phyloP scores from a whole-genome alignment of 2,329 filamentous ascomycete species.

The Xylaria sp. region DNA sequence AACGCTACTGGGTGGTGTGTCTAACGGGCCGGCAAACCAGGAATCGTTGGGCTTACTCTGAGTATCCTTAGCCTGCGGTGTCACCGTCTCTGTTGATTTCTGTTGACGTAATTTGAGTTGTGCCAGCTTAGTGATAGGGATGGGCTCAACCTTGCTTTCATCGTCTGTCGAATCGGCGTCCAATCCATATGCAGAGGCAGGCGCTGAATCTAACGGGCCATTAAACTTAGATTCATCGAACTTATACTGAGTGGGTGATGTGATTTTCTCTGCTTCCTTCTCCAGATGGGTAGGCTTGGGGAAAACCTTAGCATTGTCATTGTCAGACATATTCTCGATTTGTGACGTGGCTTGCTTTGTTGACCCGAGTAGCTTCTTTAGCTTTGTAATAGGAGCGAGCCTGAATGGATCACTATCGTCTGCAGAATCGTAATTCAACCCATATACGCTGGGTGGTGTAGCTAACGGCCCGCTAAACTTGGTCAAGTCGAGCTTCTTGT shows the following conservation, averaged over 20 bases:
- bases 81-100: neutral
- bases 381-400: too few relatives aligned
- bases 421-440: neutral
- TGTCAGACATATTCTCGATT: too few relatives aligned
- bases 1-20: neutral
- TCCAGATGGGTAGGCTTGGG: neutral
- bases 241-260: neutral
- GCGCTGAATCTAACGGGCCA: neutral
- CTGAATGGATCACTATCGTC: neutral
- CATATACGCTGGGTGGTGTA: conserved; percentile 4
- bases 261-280: neutral
- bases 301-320: neutral
- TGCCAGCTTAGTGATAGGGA: neutral
- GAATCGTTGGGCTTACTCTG: neutral
- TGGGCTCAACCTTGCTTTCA: neutral
- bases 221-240: neutral
- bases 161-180: neutral
- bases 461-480: neutral
- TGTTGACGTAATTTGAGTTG: neutral
- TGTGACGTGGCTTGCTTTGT: too few relatives aligned
- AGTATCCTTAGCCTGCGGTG: neutral
- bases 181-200: neutral
- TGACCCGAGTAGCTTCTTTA: too few relatives aligned
- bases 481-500: neutral
- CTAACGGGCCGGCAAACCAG: neutral